Base-by-base conservation (phyloP, 768 basidiomycete genomes). In the Pleurotus salmoneostramineus region DNA sequence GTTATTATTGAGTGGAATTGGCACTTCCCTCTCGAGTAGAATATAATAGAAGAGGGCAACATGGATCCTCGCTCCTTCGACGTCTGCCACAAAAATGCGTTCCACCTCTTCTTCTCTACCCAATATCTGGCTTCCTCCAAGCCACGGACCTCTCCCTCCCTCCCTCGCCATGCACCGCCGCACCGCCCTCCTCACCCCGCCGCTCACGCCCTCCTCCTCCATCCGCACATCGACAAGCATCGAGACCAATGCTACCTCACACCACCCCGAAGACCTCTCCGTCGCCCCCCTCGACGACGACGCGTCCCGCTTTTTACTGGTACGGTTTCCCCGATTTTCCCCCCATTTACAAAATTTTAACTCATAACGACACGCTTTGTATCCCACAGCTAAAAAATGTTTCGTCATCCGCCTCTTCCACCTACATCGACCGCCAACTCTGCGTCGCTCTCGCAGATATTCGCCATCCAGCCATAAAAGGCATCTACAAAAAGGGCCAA, bases 191-290 rank as follows among this genome's bases (percentile, higher is more conserved):
- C 72, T 81, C 61, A 83, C 81, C 1, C 81, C 82, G 32, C 82
- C 82, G 32, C 77, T 83, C 56, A 83, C 81, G 0, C 82, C 81
- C 0, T 76, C 82, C 1, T 80, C 77, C 6, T 65, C 64, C 42
- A 65, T 67, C 11, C 56, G 62, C 15, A 62, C 66, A 3, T 58
- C 50, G 6, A 45, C 60, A 33, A 65, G 62, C 46, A 49, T 52
- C 12, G 61, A 65, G 6, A 61, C 62, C 11, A 56, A 43, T 34
- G 55, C 55, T 17, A 55, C 52, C 17, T 55, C 52, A 8, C 35
- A 55, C 52, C 52, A 55, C 27, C n/a, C 54, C 47, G 33, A 21
- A 6, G 44, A 64, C 21, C 59, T 61, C 14, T 62, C 62, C 58
- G 33, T 58, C 45, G 46, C 64, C 21, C 21, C 21, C 21, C 21